Evolutionary conservation across 1,284 basidiomycete species (phyloP).

Genomic region (Austroboletus novae-zelandiae): DNA sequence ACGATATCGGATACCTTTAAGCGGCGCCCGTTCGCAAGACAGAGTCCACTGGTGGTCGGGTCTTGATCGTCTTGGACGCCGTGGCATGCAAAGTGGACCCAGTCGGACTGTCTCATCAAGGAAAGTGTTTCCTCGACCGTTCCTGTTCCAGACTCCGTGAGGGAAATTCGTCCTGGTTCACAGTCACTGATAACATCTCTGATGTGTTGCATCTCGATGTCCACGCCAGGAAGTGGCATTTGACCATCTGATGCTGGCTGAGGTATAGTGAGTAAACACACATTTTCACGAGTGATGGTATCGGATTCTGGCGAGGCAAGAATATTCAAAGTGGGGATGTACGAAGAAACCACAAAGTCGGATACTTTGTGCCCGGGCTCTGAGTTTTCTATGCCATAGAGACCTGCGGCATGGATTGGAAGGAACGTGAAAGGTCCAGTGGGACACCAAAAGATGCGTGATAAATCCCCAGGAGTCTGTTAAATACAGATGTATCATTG

Average conservation of each 20-base stretch:
- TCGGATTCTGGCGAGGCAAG: too few relatives aligned
- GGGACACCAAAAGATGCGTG: neutral
- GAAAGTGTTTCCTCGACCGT: constrained; percentile 1
- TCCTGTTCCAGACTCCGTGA: neutral
- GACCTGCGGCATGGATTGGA: too few relatives aligned
- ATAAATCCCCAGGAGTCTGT: too few relatives aligned
- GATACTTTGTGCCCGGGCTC: too few relatives aligned
- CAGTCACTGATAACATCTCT: too few relatives aligned
- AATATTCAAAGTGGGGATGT: neutral
- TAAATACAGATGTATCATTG: neutral
- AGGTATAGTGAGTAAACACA: neutral
- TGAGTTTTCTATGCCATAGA: too few relatives aligned
- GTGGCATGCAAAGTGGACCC: neutral
- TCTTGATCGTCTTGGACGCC: too few relatives aligned
- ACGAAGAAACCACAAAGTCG: neutral
- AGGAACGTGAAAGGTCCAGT: too few relatives aligned
- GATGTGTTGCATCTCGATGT: constrained; percentile 1
- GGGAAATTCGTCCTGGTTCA: neutral
- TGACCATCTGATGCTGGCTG: neutral
- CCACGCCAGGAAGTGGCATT: constrained; percentile 4
- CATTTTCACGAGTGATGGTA: neutral
- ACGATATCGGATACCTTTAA: neutral
- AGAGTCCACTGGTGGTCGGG: neutral
- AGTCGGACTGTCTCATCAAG: constrained; percentile 4
- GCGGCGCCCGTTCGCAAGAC: too few relatives aligned